A percentile compares a stretch with the other conserved stretches of the same genome.
Evolutionary conservation across 495 filamentous ascomycete species (phyloP).

Genomic region (Penicillium simplicissimum): DNA sequence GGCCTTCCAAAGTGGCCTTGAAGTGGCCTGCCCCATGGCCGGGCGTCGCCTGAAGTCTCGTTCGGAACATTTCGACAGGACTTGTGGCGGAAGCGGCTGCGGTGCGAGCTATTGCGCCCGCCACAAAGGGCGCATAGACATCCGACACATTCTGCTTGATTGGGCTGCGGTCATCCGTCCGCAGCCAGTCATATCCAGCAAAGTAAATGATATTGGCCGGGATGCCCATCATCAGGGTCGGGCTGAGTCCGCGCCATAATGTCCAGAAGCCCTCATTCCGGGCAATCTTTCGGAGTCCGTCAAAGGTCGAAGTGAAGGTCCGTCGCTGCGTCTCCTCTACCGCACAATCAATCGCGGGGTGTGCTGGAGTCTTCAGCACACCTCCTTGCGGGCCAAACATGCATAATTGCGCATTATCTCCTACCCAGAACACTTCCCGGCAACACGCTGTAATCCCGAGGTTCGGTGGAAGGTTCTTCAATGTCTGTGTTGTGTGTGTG

Average conservation of each 20-base stretch:
- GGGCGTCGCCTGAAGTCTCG: constrained; percentile 78
- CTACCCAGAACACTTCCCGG: constrained; percentile 95
- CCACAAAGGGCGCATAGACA: constrained; percentile 72
- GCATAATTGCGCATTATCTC: constrained; percentile 81
- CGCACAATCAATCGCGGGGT: constrained; percentile 65
- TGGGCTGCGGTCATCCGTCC: constrained; percentile 67
- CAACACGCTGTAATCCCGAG: constrained; percentile 95
- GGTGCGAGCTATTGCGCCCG: constrained; percentile 74
- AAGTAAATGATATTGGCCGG: constrained; percentile 98
- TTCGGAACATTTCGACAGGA: constrained; percentile 94
- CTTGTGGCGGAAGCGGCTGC: constrained; percentile 80
- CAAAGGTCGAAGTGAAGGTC: constrained; percentile 86
- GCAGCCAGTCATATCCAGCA: constrained; percentile 95
- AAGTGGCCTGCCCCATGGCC: constrained; percentile 62
- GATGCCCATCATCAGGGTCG: constrained; percentile 91
- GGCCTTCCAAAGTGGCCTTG: constrained; percentile 68
- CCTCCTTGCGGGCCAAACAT: constrained; percentile 56
- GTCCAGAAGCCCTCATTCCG: constrained; percentile 85
- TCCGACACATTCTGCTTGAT: constrained; percentile 61
- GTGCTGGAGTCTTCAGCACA: constrained; percentile 33
- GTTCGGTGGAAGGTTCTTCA: constrained; percentile 68
- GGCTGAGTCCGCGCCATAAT: constrained; percentile 89
- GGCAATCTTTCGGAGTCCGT: constrained; percentile 94
- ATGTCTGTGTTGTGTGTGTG: constrained; percentile 53
- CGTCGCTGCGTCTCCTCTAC: constrained; percentile 81